phyloP scores from a whole-genome alignment of 345 rosid genomes.

The Gossypium herbaceum region DNA sequence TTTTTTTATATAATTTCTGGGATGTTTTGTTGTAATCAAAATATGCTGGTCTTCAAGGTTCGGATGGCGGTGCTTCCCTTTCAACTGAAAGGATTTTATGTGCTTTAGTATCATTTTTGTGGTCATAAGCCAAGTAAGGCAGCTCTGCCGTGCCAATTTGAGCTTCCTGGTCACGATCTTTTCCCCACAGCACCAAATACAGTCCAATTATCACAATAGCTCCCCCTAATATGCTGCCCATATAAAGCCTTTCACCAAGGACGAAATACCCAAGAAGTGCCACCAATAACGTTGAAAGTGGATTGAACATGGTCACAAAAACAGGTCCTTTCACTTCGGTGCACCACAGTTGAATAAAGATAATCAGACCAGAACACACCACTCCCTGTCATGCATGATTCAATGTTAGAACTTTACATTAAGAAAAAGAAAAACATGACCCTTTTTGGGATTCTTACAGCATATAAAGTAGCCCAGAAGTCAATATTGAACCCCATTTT shows the following conservation, averaged over 20 bases:
- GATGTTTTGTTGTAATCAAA: neutral
- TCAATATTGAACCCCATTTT: slow-evolving; percentile 48
- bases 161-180: slow-evolving; percentile 36
- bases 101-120: slow-evolving; percentile 6
- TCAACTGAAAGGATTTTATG: slow-evolving; percentile 17
- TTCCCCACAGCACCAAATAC: slow-evolving; percentile 70
- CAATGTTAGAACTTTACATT: neutral
- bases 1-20: neutral
- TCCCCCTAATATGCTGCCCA: slow-evolving; percentile 52
- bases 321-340: too few species aligned
- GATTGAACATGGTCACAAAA: too few species aligned
- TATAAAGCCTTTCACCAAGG: too few species aligned
- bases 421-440: neutral
- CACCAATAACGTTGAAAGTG: too few species aligned
- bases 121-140: slow-evolving; percentile 9
- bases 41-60: slow-evolving; percentile 12
- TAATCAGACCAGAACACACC: too few species aligned
- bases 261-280: slow-evolving; percentile 4
- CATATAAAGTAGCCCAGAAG: slow-evolving; percentile 51
- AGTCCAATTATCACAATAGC: slow-evolving; percentile 45
- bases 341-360: too few species aligned
- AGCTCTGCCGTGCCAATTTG: slow-evolving; percentile 19
- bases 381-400: neutral
- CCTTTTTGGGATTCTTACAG: slow-evolving; percentile 33
- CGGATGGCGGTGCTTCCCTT: slow-evolving; percentile 6